phyloP scores from a whole-genome alignment of 768 basidiomycete genomes.

The Russula olivacea region DNA sequence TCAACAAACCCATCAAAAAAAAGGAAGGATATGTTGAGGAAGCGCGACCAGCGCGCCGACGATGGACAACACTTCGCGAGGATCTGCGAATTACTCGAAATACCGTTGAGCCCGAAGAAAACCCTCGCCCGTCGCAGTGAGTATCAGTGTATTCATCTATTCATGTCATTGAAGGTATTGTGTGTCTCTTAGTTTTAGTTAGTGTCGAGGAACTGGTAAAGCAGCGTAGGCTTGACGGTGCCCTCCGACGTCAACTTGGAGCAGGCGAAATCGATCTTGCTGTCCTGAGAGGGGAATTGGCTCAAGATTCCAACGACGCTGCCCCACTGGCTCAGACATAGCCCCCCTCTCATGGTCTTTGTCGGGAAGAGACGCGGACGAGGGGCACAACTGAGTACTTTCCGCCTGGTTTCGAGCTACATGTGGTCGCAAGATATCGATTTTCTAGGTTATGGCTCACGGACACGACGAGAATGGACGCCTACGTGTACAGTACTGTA shows the following conservation, averaged over 20 bases:
- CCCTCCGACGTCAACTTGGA: neutral
- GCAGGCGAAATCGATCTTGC: neutral
- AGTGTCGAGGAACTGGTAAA: neutral
- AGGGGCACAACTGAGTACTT: neutral
- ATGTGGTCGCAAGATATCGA: neutral
- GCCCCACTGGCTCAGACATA: neutral
- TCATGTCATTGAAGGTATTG: neutral
- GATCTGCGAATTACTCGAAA: neutral
- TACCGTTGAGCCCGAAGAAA: neutral
- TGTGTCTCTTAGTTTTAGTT: neutral
- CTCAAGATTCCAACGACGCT: neutral
- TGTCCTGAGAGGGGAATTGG: neutral
- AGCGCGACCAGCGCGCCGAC: neutral
- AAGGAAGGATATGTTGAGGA: neutral
- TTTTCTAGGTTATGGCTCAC: neutral
- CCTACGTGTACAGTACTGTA: neutral
- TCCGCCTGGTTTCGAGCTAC: too few species aligned
- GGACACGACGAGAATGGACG: neutral
- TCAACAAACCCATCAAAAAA: neutral
- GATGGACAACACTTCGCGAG: neutral
- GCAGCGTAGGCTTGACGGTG: neutral
- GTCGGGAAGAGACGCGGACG: neutral
- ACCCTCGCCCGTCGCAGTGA: slow-evolving; percentile 3
- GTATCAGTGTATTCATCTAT: neutral
- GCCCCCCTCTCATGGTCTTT: neutral